Evolutionary conservation across 495 filamentous ascomycete species (phyloP).

Genomic region (Sordaria brevicollis): DNA sequence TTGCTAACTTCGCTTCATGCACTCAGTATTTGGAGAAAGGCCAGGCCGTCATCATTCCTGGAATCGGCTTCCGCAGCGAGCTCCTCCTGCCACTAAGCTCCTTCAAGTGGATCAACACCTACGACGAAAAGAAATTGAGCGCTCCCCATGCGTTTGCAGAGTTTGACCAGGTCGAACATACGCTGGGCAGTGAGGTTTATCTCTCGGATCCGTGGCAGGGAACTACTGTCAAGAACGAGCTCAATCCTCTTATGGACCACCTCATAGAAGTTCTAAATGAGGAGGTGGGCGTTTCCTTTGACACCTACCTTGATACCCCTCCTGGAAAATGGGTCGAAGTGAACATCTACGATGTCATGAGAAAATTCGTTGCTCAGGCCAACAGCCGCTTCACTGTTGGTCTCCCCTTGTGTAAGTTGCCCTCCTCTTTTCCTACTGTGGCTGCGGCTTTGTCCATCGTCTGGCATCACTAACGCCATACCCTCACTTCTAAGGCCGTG

Average conservation of each 20-base stretch:
- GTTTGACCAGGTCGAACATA: constrained; percentile 6
- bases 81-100: constrained; percentile 18
- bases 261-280: constrained; percentile 11
- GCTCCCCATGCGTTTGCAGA: constrained; percentile 1
- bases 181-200: constrained; percentile 4
- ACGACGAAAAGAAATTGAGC: constrained; percentile 11
- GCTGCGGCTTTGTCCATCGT: constrained; percentile 26
- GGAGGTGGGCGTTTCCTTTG: constrained; percentile 11
- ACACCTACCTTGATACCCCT: constrained; percentile 9
- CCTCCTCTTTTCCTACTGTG: too few relatives aligned
- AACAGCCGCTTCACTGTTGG: constrained; percentile 32
- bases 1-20: too few relatives aligned
- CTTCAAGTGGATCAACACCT: constrained; percentile 10
- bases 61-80: constrained; percentile 21
- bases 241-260: constrained; percentile 9
- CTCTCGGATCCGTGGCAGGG: constrained; percentile 8
- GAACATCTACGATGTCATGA: constrained; percentile 20
- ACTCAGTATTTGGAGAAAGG: constrained; percentile 25
- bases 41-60: constrained; percentile 25
- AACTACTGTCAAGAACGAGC: constrained; percentile 12
- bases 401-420: background rate
- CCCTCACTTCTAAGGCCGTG: background rate
- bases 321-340: constrained; percentile 5
- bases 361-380: constrained; percentile 21
- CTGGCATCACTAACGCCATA: background rate